Percentiles rank a stretch among this genome's conserved stretches.
These are phyloP conservation scores for Candida palmyrensis DNA, from an alignment of 805 yeast genomes.

Conservation along the genomic window DNA sequence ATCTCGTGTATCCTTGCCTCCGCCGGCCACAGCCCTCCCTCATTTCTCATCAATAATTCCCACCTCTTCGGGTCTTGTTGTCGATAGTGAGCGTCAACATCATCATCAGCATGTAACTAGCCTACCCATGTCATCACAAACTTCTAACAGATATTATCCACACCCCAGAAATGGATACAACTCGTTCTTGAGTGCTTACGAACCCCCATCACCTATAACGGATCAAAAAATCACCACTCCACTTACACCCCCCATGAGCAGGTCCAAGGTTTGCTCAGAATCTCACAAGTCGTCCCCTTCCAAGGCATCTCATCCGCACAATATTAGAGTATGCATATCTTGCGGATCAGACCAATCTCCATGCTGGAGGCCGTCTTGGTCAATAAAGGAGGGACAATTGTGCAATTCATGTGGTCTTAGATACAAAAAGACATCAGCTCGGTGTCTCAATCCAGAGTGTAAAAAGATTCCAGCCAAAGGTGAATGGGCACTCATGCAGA, in stretches of 20 bases:
- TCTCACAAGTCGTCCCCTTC: conserved; percentile 31
- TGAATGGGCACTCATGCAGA: conserved; percentile 86
- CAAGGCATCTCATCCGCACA: conserved; percentile 15
- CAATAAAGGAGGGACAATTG: conserved; percentile 82
- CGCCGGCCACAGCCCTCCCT: not conserved
- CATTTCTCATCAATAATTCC: conserved; percentile 1
- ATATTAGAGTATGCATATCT: conserved; percentile 69
- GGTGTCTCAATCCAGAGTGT: conserved; percentile 74
- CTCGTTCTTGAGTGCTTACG: conserved; percentile 7
- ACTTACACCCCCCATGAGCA: conserved; percentile 36
- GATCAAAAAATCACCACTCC: conserved; percentile 22
- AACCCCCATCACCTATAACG: conserved; percentile 6
- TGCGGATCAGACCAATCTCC: conserved; percentile 91
- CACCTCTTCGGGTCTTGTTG: no score
- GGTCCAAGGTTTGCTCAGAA: conserved; percentile 25
- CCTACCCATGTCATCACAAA: conserved; percentile 4
- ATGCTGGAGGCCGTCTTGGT: conserved; percentile 99
- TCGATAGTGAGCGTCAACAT: no score
- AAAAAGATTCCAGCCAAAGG: conserved; percentile 93
- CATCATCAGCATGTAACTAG: not conserved
- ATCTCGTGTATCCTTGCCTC: not conserved
- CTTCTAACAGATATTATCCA: no score
- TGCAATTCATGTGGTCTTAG: conserved; percentile 96
- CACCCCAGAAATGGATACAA: conserved; percentile 3
- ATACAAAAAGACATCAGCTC: conserved; percentile 88